Evolutionary conservation across 2,329 filamentous ascomycete genomes (phyloP).

Genomic region (Exophiala sp.): DNA sequence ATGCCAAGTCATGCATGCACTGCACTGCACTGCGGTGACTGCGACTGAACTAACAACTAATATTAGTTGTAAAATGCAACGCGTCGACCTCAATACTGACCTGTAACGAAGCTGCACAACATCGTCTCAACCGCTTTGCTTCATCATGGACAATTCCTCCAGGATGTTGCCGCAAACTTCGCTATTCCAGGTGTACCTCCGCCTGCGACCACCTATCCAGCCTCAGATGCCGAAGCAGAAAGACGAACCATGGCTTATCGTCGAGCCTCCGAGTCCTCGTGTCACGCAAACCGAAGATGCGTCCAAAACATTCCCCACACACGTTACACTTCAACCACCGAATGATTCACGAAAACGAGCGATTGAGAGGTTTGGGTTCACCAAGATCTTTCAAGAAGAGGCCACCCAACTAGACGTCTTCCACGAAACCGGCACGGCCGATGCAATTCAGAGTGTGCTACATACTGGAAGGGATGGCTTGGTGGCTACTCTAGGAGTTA

Average conservation of each 20-base stretch:
- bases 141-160: constrained; percentile 22
- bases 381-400: constrained; percentile 82
- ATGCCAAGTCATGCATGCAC: constrained; percentile 2
- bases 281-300: constrained; percentile 33
- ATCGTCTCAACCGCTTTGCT: not conserved
- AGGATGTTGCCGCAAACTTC: constrained; percentile 35
- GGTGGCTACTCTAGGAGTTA: constrained; percentile 86
- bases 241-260: constrained; percentile 67
- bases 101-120: not conserved
- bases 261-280: constrained; percentile 53
- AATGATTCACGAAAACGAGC: constrained; percentile 77
- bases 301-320: constrained; percentile 47
- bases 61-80: not conserved
- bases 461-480: constrained; percentile 81
- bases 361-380: constrained; percentile 91
- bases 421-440: constrained; percentile 56
- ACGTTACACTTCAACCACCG: constrained; percentile 73
- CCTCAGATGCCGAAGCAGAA: constrained; percentile 36
- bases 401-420: constrained; percentile 83
- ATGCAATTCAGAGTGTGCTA: constrained; percentile 67
- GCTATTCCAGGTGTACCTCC: constrained; percentile 87
- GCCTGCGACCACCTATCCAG: constrained; percentile 63
- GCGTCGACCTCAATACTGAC: not conserved
- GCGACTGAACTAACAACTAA: not conserved
- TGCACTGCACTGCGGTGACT: too few species aligned